Conservation (phyloP, 495 filamentous ascomycete genomes). For the Venustampulla echinocandica region DNA sequence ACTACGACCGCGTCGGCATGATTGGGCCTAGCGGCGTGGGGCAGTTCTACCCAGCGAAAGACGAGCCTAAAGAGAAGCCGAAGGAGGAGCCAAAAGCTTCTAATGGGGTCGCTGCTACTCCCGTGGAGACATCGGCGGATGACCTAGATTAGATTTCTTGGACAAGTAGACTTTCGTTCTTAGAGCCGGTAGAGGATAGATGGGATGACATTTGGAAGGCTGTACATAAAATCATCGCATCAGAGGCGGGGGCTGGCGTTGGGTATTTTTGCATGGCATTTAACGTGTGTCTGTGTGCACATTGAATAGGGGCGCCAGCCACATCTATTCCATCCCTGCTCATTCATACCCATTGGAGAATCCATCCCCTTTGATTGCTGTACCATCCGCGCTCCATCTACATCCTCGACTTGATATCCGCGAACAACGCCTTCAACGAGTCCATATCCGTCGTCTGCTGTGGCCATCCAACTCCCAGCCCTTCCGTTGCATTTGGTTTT, state of each 20-base stretch:
- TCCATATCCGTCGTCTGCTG: constrained; percentile 71
- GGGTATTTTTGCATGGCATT: too few relatives aligned
- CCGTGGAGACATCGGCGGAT: constrained; percentile 37
- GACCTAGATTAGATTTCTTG: constrained; percentile 44
- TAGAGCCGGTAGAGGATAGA: too few relatives aligned
- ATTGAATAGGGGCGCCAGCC: too few relatives aligned
- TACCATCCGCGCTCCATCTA: too few relatives aligned
- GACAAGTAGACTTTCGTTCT: background rate
- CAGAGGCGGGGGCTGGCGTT: background rate
- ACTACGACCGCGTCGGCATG: constrained; percentile 69
- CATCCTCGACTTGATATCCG: constrained; percentile 85
- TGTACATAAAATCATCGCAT: background rate
- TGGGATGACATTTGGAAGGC: background rate
- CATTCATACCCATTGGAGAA: too few relatives aligned
- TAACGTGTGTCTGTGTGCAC: too few relatives aligned
- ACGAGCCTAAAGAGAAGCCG: constrained; percentile 24
- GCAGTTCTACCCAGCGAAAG: constrained; percentile 53
- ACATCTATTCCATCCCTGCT: too few relatives aligned
- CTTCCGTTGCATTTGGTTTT: constrained; percentile 81
- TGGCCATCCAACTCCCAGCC: constrained; percentile 76
- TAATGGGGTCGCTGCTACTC: too few relatives aligned
- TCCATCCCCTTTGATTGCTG: too few relatives aligned
- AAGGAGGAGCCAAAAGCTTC: constrained; percentile 19
- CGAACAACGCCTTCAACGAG: constrained; percentile 65
- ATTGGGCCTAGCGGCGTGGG: constrained; percentile 56